Conservation (phyloP, 2,329 filamentous ascomycete genomes). For the Colletotrichum brevisporum region DNA sequence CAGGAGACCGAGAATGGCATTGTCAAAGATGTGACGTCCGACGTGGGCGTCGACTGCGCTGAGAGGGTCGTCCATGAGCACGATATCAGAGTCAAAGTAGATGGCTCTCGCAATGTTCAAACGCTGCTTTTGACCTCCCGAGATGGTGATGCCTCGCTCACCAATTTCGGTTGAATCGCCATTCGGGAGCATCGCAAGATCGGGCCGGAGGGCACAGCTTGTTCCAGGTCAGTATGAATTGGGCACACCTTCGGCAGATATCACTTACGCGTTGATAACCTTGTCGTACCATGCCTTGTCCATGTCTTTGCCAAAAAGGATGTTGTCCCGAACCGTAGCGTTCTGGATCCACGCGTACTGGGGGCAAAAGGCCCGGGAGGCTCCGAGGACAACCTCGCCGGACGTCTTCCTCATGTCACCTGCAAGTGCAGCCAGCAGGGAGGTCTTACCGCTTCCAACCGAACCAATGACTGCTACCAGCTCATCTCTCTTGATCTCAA, state of each 20-base stretch:
- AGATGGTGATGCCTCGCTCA: constrained; percentile 94
- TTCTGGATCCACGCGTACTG: constrained; percentile 99
- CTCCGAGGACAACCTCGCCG: constrained; percentile 82
- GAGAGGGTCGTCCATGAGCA: constrained; percentile 79
- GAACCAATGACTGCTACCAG: constrained; percentile 87
- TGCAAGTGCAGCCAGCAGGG: constrained; percentile 87
- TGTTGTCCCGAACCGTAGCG: constrained; percentile 87
- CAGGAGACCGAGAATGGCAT: constrained; percentile 90
- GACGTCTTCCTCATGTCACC: constrained; percentile 92
- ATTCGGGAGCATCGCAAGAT: constrained; percentile 93
- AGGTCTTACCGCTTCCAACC: constrained; percentile 93
- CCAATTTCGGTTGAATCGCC: constrained; percentile 94
- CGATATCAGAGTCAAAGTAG: constrained; percentile 77
- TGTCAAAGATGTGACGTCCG: constrained; percentile 87
- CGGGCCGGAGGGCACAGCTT: constrained; percentile 85
- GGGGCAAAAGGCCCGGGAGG: constrained; percentile 89
- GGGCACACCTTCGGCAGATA: neutral
- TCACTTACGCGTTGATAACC: constrained; percentile 80
- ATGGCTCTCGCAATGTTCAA: constrained; percentile 91
- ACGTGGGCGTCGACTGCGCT: constrained; percentile 80
- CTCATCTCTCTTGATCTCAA: constrained; percentile 80
- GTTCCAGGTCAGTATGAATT: constrained; percentile 26
- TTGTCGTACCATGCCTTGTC: constrained; percentile 84
- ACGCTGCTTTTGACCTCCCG: constrained; percentile 94
- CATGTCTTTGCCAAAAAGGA: constrained; percentile 87